phyloP scores from a whole-genome alignment of 768 basidiomycete species.

The Rossbeevera mucosa region DNA sequence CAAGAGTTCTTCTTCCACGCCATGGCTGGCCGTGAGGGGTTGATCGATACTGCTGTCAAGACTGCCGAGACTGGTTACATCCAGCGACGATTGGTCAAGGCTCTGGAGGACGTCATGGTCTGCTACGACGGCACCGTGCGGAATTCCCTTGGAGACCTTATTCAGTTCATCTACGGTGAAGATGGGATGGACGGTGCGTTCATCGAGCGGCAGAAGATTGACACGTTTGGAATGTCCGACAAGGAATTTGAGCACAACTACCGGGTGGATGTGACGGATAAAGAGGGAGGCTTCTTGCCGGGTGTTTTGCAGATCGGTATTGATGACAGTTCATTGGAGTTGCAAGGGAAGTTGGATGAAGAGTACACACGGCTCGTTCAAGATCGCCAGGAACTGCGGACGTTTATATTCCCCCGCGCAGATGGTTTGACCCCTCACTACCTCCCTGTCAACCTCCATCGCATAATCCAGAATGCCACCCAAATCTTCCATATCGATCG shows the following conservation, averaged over 20 bases:
- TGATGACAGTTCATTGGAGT: constrained; percentile 75
- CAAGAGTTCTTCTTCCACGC: constrained; percentile 99
- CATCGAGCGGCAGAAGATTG: constrained; percentile 93
- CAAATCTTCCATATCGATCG: constrained; percentile 98
- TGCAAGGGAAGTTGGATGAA: constrained; percentile 82
- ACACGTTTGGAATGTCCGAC: constrained; percentile 80
- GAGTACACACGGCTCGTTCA: constrained; percentile 60
- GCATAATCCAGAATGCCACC: constrained; percentile 90
- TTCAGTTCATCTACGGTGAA: constrained; percentile 97
- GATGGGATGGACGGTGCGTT: constrained; percentile 99
- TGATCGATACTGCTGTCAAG: constrained; percentile 99
- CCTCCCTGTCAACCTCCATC: constrained; percentile 91
- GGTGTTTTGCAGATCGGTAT: constrained; percentile 84
- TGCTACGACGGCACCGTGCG: constrained; percentile 97
- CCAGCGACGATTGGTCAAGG: constrained; percentile 96
- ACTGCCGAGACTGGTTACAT: constrained; percentile 99
- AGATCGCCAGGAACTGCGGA: constrained; percentile 77
- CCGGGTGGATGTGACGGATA: constrained; percentile 91
- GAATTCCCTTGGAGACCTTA: constrained; percentile 92
- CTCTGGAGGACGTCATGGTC: constrained; percentile 95
- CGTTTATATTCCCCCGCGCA: constrained; percentile 76
- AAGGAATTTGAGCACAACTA: constrained; percentile 86
- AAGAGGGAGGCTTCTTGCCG: constrained; percentile 70
- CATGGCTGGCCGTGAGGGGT: constrained; percentile 98
- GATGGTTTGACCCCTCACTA: constrained; percentile 73